Evolutionary conservation across 192 early-diverging fungal genomes (phyloP), one percentile per base, ranked within the genome.

Genomic region (Coemansia erecta): DNA sequence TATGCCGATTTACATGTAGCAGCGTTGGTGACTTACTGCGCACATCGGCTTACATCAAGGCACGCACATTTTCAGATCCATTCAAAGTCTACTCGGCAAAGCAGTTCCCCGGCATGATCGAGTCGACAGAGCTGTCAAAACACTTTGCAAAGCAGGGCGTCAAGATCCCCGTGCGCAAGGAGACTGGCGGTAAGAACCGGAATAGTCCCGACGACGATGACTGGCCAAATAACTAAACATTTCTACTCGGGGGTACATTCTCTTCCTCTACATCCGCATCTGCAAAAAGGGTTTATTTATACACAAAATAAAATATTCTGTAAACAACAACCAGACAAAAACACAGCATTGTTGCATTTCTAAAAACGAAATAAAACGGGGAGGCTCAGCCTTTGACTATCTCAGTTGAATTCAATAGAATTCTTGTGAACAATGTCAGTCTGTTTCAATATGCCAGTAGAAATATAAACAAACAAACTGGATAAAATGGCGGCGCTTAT

Each of bases 51-150:
- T 58, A 54, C 1, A 79, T 89, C 31, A 78, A 87, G 22, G 81
- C 83, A 1, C 66, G 70, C 13, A 72, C 82, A 3, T 88, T 85
- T 55, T 85, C 86, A 17, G 82, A 87, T 18, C 78, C 82, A 14
- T 90, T 90, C 64, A 70, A 61, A 7, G 86, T 89, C 40, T 89
- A 84, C 52, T 88, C 86, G 28, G 89, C 87, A 31, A 90, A 90
- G 51, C 81, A 85, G 67, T 90, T 90, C 58, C 89, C 89, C 0
- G 89, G 89, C 0, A 89, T 90, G 87, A 89, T 85, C 12, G 89
- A 87, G 61, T 90, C 87, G 0, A 90, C 87, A 0, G 61, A 70
- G 26, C 70, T 90, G 0, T 90, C 89, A 8, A 90, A 85, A 61
- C 83, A 83, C 48, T 88, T 90, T 71, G 85, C 86, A 17, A 83